Conservation (phyloP, 768 basidiomycete species). For the Terana coerulea region DNA sequence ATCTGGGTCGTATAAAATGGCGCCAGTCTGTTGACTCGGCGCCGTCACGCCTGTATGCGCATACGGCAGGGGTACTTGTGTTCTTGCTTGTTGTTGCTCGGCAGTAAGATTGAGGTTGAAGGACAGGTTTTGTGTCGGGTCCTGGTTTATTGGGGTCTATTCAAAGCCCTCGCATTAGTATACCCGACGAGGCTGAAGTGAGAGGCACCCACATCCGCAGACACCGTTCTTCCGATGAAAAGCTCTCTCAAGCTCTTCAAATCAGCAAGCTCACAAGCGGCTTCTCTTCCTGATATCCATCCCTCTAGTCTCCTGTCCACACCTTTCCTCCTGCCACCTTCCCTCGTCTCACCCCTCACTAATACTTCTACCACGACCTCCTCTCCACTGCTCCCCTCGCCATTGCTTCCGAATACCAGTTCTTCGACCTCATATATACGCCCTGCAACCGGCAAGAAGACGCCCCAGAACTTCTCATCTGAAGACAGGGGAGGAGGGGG, state of each 20-base stretch:
- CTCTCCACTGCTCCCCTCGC: conserved; percentile 47
- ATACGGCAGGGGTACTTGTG: conserved; percentile 86
- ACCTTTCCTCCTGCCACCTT: conserved; percentile 45
- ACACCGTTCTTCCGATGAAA: conserved; percentile 32
- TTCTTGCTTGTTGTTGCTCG: conserved; percentile 74
- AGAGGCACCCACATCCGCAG: conserved; percentile 13
- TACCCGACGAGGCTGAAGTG: not conserved
- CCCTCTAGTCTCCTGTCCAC: conserved; percentile 63
- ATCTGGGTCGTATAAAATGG: conserved; percentile 88
- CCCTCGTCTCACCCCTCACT: conserved; percentile 36
- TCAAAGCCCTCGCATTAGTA: not conserved
- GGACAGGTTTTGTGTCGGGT: conserved; percentile 67
- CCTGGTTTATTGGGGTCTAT: conserved; percentile 23
- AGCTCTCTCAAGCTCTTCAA: conserved; percentile 44
- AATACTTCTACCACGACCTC: conserved; percentile 66
- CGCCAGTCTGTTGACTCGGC: conserved; percentile 25
- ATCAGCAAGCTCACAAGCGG: conserved; percentile 45
- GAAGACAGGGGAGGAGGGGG: conserved; percentile 63
- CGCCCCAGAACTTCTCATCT: conserved; percentile 73
- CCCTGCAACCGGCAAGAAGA: conserved; percentile 69
- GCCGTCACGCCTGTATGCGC: conserved; percentile 72
- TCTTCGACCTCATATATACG: conserved; percentile 54
- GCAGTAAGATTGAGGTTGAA: conserved; percentile 88
- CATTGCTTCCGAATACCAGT: conserved; percentile 54
- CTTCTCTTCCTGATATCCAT: conserved; percentile 38